phyloP scores from a whole-genome alignment of 306 rosid genomes.

The Begonia peltatifolia region DNA sequence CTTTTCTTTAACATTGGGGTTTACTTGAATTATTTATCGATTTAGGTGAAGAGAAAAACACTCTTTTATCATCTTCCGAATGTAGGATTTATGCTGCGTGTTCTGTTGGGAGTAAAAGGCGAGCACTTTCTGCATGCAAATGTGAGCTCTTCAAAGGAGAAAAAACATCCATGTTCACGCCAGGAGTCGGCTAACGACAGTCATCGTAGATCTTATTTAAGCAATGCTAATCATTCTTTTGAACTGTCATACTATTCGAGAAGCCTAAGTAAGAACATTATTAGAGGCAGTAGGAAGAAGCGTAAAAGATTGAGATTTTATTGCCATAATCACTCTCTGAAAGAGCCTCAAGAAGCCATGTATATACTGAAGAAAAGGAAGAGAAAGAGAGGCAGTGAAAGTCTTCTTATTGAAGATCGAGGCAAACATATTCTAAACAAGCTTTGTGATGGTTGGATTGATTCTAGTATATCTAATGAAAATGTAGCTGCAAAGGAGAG shows the following conservation, averaged over 20 bases:
- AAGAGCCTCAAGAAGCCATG: slow-evolving; percentile 12
- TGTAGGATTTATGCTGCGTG: slow-evolving; percentile 31
- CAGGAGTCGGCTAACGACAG: slow-evolving; percentile 1
- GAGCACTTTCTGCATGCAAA: slow-evolving; percentile 62
- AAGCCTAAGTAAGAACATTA: slow-evolving; percentile 10
- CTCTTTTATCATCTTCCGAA: slow-evolving; percentile 49
- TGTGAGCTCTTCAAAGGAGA: slow-evolving; percentile 15
- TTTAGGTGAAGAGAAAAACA: slow-evolving; percentile 48
- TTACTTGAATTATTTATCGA: slow-evolving; percentile 5
- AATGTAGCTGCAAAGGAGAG: slow-evolving; percentile 13
- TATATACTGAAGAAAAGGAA: slow-evolving; percentile 17
- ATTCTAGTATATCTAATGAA: slow-evolving; percentile 6
- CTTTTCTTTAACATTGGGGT: slow-evolving; percentile 1
- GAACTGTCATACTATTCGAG: slow-evolving; percentile 8
- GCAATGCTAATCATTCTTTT: slow-evolving; percentile 5
- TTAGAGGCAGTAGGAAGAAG: slow-evolving; percentile 18
- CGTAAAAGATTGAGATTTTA: slow-evolving; percentile 11
- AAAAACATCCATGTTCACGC: slow-evolving; percentile 12
- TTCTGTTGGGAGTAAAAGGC: slow-evolving; percentile 25
- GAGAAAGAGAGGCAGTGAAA: slow-evolving; percentile 12
- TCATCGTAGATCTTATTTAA: slow-evolving; percentile 1
- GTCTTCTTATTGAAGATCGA: slow-evolving; percentile 9
- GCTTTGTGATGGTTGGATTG: slow-evolving; percentile 3
- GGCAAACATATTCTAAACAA: slow-evolving; percentile 9
- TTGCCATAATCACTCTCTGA: not conserved